phyloP scores from a whole-genome alignment of 345 rosid species.

The Syzygium jambos region DNA sequence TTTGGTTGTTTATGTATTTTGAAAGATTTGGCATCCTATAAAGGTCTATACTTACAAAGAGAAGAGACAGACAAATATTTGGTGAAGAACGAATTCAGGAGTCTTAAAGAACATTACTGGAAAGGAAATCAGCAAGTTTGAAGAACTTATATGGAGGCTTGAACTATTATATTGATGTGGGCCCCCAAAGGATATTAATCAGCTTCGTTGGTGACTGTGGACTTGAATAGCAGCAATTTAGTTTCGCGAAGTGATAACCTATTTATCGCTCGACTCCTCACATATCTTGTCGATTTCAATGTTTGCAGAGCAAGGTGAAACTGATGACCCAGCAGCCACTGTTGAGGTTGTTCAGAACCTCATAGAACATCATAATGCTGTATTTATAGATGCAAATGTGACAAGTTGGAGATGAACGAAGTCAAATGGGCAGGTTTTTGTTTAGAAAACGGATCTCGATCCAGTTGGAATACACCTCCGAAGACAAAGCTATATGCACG shows the following conservation, averaged over 20 bases:
- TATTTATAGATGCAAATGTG: constrained; percentile 80
- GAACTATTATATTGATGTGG: neutral
- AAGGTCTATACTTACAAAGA: too few relatives aligned
- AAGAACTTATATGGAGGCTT: neutral
- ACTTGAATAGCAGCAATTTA: neutral
- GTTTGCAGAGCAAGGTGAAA: constrained; percentile 64
- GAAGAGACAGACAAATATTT: too few relatives aligned
- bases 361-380: constrained; percentile 75
- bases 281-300: constrained; percentile 3
- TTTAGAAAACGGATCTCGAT: neutral
- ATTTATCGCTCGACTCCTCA: neutral
- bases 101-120: neutral
- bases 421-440: neutral
- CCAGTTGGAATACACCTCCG: neutral
- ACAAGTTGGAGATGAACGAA: constrained; percentile 50
- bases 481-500: neutral
- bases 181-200: neutral
- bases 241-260: neutral
- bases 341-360: constrained; percentile 75
- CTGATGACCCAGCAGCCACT: constrained; percentile 56
- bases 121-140: neutral
- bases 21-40: too few relatives aligned
- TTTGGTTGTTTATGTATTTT: too few relatives aligned
- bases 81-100: too few relatives aligned
- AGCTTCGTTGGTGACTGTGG: neutral